Evolutionary conservation across 768 basidiomycete species (phyloP).

Genomic region (Tubosaeta sp.): DNA sequence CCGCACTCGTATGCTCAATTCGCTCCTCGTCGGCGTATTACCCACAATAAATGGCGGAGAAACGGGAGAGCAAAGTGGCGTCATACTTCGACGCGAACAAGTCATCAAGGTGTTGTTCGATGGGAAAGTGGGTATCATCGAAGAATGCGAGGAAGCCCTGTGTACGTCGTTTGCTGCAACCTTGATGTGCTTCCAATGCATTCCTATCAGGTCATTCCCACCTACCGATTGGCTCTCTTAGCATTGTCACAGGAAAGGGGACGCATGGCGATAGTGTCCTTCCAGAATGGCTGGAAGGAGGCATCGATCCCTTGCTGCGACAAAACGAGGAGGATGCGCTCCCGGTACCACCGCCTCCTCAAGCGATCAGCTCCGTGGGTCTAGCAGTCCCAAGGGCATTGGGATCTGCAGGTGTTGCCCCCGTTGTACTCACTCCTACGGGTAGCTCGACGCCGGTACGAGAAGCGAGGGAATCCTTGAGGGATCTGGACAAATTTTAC

Average conservation of each 20-base stretch:
- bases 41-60: constrained; percentile 35
- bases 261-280: constrained; percentile 42
- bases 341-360: constrained; percentile 27
- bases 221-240: constrained; percentile 61
- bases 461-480: constrained; percentile 44
- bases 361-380: constrained; percentile 40
- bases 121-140: constrained; percentile 54
- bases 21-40: constrained; percentile 58
- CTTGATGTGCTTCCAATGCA: constrained; percentile 4
- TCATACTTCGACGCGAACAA: constrained; percentile 79
- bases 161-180: constrained; percentile 23
- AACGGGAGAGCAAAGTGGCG: constrained; percentile 56
- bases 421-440: constrained; percentile 56
- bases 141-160: constrained; percentile 33
- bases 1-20: constrained; percentile 72
- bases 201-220: constrained; percentile 33
- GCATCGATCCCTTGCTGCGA: constrained; percentile 73
- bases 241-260: constrained; percentile 53
- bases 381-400: constrained; percentile 23
- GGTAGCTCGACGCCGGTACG: constrained; percentile 43
- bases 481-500: constrained; percentile 75
- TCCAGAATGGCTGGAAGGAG: constrained; percentile 87
- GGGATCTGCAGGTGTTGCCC: constrained; percentile 33
- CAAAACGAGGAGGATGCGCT: constrained; percentile 56
- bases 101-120: constrained; percentile 75